These are phyloP conservation scores for Hymenoscyphus occultus DNA, from an alignment of 2,329 filamentous ascomycete genomes.

Conservation along the genomic window DNA sequence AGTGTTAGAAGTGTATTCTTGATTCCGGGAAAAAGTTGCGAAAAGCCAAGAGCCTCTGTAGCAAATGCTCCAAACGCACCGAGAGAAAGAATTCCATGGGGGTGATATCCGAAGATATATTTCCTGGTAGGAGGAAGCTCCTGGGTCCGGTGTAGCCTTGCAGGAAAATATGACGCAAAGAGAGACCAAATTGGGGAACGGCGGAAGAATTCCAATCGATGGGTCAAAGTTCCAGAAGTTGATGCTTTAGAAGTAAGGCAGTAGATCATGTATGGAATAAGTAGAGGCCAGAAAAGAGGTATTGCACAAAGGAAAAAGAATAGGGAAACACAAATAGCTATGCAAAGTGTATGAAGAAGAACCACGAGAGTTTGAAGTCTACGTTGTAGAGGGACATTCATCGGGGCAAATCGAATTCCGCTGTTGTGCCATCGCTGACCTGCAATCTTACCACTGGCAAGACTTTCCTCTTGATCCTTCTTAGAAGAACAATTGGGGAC, in stretches of 20 bases:
- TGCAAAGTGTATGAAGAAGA: constrained; percentile 68
- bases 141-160: constrained; percentile 79
- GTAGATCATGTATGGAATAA: constrained; percentile 76
- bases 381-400: constrained; percentile 67
- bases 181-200: constrained; percentile 76
- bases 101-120: constrained; percentile 97
- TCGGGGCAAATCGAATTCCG: constrained; percentile 79
- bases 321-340: constrained; percentile 66
- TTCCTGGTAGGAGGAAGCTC: constrained; percentile 77
- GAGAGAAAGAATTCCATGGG: constrained; percentile 95
- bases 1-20: constrained; percentile 90
- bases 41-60: constrained; percentile 86
- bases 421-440: constrained; percentile 36
- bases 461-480: constrained; percentile 27
- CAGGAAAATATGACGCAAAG: constrained; percentile 91
- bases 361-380: constrained; percentile 77
- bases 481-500: constrained; percentile 20
- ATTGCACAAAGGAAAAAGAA: constrained; percentile 93
- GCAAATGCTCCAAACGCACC: constrained; percentile 91
- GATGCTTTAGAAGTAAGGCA: constrained; percentile 76
- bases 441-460: constrained; percentile 34
- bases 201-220: constrained; percentile 73
- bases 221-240: constrained; percentile 69
- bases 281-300: constrained; percentile 82
- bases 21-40: constrained; percentile 86